Conservation (phyloP, 2,329 filamentous ascomycete species). For the Ophiostoma himal-ulmi region DNA sequence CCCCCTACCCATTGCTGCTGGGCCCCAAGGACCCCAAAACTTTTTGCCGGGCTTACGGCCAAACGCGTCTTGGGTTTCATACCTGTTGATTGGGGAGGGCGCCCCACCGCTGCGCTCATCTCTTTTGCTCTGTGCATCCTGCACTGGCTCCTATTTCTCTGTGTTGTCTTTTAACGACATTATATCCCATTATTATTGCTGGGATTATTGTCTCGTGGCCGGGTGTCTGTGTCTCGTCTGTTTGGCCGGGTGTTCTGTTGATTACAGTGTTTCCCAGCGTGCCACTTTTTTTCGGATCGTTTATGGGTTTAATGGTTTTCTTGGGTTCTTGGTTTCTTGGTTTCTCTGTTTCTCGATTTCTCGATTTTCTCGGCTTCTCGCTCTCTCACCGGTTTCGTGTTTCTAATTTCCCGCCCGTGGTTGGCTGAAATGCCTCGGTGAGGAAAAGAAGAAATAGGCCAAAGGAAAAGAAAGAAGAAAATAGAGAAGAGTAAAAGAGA, state of each 20-base stretch:
- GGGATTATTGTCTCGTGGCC: background rate
- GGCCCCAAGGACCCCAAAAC: slow-evolving; percentile 17
- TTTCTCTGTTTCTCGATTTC: background rate
- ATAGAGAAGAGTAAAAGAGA: background rate
- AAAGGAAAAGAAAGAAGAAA: background rate
- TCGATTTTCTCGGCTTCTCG: background rate
- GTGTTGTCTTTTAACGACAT: background rate
- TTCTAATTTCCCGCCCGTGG: slow-evolving; percentile 3
- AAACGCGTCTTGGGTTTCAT: slow-evolving; percentile 26
- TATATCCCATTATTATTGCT: background rate
- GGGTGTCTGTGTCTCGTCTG: background rate
- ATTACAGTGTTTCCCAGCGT: background rate
- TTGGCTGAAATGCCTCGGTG: slow-evolving; percentile 17
- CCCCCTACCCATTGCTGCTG: slow-evolving; percentile 10
- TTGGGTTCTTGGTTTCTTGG: background rate
- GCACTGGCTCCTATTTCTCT: background rate
- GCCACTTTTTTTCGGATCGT: background rate
- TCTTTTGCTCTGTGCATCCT: slow-evolving; percentile 6
- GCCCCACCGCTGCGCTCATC: slow-evolving; percentile 21
- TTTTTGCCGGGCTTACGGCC: slow-evolving; percentile 21
- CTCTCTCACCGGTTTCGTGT: background rate
- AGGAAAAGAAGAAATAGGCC: background rate
- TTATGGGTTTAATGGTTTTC: background rate
- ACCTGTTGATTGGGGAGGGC: slow-evolving; percentile 15
- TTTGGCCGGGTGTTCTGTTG: background rate